A percentile compares a stretch with the other conserved stretches of the same genome.
Conservation (phyloP, 345 rosid species). For the Syzygium grande region DNA sequence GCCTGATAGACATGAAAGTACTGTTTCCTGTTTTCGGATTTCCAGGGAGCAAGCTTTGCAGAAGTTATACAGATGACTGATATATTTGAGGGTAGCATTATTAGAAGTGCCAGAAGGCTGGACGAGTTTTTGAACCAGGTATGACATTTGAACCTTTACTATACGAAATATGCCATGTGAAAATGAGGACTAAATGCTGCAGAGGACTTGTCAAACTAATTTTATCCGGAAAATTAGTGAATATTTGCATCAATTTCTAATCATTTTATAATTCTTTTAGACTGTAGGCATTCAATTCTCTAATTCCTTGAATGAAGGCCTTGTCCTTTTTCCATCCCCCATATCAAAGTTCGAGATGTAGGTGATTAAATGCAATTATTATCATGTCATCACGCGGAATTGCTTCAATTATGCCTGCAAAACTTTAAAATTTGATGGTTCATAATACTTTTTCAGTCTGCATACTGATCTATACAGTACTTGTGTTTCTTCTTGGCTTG, state of each 20-base stretch:
- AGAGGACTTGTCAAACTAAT: background rate
- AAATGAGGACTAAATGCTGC: background rate
- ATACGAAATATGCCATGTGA: background rate
- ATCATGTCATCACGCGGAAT: background rate
- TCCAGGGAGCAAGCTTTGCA: conserved; percentile 83
- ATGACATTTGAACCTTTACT: background rate
- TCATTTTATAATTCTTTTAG: background rate
- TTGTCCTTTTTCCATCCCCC: background rate
- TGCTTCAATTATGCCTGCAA: background rate
- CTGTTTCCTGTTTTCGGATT: background rate
- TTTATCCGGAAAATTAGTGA: background rate
- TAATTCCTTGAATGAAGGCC: background rate
- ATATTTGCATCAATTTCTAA: background rate
- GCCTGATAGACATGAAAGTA: background rate
- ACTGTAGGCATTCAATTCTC: background rate
- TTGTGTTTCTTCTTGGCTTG: background rate
- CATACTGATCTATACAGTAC: background rate
- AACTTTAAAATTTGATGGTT: background rate
- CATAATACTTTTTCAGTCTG: background rate
- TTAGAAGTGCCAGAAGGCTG: conserved; percentile 87
- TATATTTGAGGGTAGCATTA: conserved; percentile 96
- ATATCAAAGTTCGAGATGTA: background rate
- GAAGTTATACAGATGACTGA: conserved; percentile 96
- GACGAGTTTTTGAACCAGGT: conserved; percentile 99
- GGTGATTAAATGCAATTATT: too few relatives aligned